phyloP scores from a whole-genome alignment of 2,329 filamentous ascomycete species.

The Paecilomyces niveus region DNA sequence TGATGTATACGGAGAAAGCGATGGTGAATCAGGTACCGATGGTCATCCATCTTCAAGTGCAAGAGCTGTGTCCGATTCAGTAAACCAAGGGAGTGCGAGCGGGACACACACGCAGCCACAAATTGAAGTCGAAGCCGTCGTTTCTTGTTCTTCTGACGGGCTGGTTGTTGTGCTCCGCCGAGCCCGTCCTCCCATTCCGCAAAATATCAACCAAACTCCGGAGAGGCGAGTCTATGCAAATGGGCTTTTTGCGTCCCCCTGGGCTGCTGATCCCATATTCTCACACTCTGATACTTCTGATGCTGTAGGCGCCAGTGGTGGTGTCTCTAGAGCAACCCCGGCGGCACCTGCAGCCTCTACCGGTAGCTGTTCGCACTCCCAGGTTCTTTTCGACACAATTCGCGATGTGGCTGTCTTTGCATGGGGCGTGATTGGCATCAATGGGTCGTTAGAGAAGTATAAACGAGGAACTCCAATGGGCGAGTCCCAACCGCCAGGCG shows the following conservation, averaged over 20 bases:
- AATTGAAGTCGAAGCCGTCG: slow-evolving; percentile 78
- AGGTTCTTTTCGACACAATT: slow-evolving; percentile 68
- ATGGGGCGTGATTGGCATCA: slow-evolving; percentile 75
- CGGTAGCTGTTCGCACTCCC: slow-evolving; percentile 46
- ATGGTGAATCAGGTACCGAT: not conserved
- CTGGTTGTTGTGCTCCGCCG: slow-evolving; percentile 72
- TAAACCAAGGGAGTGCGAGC: slow-evolving; percentile 36
- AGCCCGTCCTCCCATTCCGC: slow-evolving; percentile 62
- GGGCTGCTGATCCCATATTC: slow-evolving; percentile 61
- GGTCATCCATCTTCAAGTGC: not conserved
- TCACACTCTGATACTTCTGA: slow-evolving; percentile 15
- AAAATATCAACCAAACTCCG: slow-evolving; percentile 29
- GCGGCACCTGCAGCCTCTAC: slow-evolving; percentile 37
- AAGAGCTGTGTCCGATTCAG: slow-evolving; percentile 36
- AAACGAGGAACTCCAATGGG: slow-evolving; percentile 55
- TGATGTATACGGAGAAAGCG: not conserved
- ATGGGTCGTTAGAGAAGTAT: slow-evolving; percentile 63
- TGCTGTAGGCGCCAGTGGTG: slow-evolving; percentile 12
- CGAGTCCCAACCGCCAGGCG: slow-evolving; percentile 54
- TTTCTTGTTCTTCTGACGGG: slow-evolving; percentile 84
- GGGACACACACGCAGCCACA: slow-evolving; percentile 4
- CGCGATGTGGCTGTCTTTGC: slow-evolving; percentile 83
- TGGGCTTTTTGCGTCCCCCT: slow-evolving; percentile 72
- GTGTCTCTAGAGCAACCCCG: slow-evolving; percentile 35
- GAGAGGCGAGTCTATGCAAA: slow-evolving; percentile 44